phyloP scores from a whole-genome alignment of 306 rosid genomes.

The Alnus glutinosa region DNA sequence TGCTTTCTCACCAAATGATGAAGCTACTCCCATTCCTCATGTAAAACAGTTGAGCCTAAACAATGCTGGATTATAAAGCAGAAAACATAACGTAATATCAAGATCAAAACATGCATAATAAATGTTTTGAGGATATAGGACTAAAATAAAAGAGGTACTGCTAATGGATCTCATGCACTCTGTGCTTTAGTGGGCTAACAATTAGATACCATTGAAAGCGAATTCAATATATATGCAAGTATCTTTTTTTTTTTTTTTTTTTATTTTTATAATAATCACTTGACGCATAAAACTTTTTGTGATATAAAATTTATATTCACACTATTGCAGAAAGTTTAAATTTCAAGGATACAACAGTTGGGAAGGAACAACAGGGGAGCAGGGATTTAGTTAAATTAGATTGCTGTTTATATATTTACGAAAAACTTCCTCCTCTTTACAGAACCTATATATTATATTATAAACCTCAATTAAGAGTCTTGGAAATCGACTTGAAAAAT shows the following conservation, averaged over 20 bases:
- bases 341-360: neutral
- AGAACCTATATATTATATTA: slow-evolving; percentile 43
- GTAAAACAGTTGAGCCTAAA: neutral
- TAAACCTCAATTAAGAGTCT: slow-evolving; percentile 65
- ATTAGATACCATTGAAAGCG: neutral
- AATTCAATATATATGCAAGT: neutral
- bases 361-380: neutral
- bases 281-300: neutral
- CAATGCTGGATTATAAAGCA: neutral
- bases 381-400: neutral
- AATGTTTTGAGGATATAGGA: neutral
- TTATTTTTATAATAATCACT: too few relatives aligned
- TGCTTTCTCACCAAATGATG: neutral
- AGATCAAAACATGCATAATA: neutral
- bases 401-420: slow-evolving; percentile 46
- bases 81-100: neutral
- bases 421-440: slow-evolving; percentile 59
- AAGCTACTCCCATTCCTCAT: too few relatives aligned
- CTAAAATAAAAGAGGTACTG: neutral
- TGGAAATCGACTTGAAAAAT: slow-evolving; percentile 70
- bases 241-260: neutral
- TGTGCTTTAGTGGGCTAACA: too few relatives aligned
- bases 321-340: neutral
- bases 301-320: neutral
- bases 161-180: too few relatives aligned